Evolutionary conservation across 306 rosid genomes (phyloP).

Genomic region (Prunus padus): DNA sequence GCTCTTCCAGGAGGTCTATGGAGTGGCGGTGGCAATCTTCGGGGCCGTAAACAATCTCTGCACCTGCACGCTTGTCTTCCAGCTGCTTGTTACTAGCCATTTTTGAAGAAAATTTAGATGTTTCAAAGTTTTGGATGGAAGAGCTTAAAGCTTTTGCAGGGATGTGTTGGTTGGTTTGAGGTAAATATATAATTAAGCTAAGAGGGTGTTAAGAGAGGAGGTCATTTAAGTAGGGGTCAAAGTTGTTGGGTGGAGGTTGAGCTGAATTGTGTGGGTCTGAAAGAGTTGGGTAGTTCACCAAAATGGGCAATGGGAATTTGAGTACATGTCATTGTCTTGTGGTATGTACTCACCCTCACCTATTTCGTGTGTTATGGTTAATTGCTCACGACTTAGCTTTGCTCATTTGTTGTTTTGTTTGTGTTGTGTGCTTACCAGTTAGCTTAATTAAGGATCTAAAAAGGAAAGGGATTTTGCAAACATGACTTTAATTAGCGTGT

Average conservation of each 20-base stretch:
- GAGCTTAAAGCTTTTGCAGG: background rate
- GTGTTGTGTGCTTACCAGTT: background rate
- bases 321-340: background rate
- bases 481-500: background rate
- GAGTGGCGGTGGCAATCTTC: constrained; percentile 57
- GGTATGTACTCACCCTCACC: background rate
- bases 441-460: too few species aligned
- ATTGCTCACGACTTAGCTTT: background rate
- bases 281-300: constrained; percentile 39
- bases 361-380: background rate
- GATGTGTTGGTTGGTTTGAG: background rate
- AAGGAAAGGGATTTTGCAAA: background rate
- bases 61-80: constrained; percentile 51
- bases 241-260: constrained; percentile 40
- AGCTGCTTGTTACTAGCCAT: background rate
- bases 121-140: background rate
- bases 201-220: background rate
- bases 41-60: constrained; percentile 59
- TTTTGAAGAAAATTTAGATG: background rate
- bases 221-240: background rate
- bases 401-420: too few species aligned
- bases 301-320: background rate
- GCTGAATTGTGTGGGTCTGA: background rate
- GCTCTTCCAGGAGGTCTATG: constrained; percentile 53
- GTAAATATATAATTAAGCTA: background rate